Conservation (phyloP, 2,329 filamentous ascomycete genomes). For the Calonectria pseudoturangicola region DNA sequence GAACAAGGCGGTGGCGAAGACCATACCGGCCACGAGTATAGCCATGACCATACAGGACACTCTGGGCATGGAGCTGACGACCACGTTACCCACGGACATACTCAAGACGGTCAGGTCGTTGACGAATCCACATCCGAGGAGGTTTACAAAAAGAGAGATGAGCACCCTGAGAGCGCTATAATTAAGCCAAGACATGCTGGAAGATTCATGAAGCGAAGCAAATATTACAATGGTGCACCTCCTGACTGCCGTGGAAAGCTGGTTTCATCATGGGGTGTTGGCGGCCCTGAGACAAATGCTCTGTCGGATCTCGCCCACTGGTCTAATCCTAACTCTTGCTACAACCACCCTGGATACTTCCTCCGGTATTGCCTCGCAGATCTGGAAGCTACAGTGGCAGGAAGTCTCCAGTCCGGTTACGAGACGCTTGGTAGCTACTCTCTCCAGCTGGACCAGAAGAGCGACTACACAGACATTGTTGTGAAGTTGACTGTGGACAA, state of each 20-base stretch:
- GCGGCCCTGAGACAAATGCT: conserved; percentile 28
- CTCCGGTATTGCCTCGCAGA: conserved; percentile 41
- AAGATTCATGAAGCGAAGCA: conserved; percentile 36
- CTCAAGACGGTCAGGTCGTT: not conserved
- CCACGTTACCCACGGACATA: not conserved
- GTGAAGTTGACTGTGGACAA: conserved; percentile 43
- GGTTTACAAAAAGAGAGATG: not conserved
- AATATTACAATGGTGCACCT: conserved; percentile 47
- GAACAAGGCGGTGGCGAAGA: too few species aligned
- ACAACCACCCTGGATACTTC: conserved; percentile 44
- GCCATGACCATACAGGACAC: not conserved
- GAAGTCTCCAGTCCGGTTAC: conserved; percentile 33
- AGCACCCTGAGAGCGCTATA: not conserved
- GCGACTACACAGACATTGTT: conserved; percentile 37
- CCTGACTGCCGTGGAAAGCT: conserved; percentile 39
- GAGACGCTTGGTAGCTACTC: conserved; percentile 43
- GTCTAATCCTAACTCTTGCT: conserved; percentile 47
- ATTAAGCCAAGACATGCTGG: not conserved
- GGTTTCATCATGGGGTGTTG: conserved; percentile 40
- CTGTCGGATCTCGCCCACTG: conserved; percentile 36
- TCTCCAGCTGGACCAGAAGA: conserved; percentile 45
- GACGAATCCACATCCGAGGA: not conserved
- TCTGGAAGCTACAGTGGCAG: conserved; percentile 42
- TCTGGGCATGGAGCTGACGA: not conserved
- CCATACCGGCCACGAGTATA: not conserved